These are phyloP conservation scores for Multifurca ochricompacta DNA, from an alignment of 768 basidiomycete genomes.

Conservation along the genomic window DNA sequence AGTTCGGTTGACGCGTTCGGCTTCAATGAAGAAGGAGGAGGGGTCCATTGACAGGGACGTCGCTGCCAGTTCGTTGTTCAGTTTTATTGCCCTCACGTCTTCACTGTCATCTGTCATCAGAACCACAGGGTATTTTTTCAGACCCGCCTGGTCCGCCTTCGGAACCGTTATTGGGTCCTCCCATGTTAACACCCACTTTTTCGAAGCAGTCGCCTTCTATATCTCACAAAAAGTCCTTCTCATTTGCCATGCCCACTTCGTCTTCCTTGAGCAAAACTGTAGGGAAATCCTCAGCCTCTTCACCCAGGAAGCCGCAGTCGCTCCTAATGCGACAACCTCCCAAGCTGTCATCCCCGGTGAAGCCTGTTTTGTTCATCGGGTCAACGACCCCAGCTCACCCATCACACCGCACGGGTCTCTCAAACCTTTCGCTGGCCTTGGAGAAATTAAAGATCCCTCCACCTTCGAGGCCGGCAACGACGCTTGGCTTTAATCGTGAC, in stretches of 20 bases:
- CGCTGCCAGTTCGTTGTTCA: conserved; percentile 4
- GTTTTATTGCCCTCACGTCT: background rate
- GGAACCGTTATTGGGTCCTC: background rate
- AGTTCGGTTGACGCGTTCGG: conserved; percentile 12
- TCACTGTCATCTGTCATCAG: conserved; percentile 5
- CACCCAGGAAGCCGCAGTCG: conserved; percentile 12
- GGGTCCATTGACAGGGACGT: background rate
- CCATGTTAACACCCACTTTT: background rate
- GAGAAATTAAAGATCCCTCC: conserved; percentile 63
- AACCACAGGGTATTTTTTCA: background rate
- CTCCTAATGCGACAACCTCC: conserved; percentile 11
- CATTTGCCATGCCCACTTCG: conserved; percentile 21
- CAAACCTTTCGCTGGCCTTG: conserved; percentile 57
- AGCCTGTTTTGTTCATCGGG: conserved; percentile 13
- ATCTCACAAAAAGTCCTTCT: conserved; percentile 13
- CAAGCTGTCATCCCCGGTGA: conserved; percentile 7
- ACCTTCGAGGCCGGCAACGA: conserved; percentile 60
- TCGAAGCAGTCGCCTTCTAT: conserved; percentile 1
- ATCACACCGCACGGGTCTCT: conserved; percentile 31
- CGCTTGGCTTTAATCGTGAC: conserved; percentile 50
- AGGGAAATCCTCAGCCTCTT: conserved; percentile 4
- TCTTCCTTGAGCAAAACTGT: conserved; percentile 16
- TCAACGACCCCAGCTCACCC: conserved; percentile 10
- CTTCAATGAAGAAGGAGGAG: conserved; percentile 6
- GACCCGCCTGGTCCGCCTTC: background rate